Percentiles rank a stretch among this genome's conserved stretches.
Conservation (phyloP, 208 protist species). For the Wallacemonas sp. region DNA sequence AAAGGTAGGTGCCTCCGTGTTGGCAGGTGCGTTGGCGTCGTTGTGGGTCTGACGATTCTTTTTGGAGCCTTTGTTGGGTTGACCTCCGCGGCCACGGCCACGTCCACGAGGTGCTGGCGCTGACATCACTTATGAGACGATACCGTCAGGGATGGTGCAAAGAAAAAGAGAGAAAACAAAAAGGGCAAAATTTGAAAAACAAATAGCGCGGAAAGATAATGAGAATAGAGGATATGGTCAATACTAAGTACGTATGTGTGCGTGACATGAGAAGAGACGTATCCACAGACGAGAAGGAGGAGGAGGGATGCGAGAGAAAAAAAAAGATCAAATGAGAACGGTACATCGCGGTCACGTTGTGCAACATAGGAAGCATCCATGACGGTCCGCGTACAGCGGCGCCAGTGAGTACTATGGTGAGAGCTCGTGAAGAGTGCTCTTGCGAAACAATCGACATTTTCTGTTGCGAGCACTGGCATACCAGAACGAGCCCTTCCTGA, state of each 20-base stretch:
- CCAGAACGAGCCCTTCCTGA: too few relatives aligned
- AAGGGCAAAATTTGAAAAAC: background rate
- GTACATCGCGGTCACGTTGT: too few relatives aligned
- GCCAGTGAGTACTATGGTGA: too few relatives aligned
- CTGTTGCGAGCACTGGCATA: too few relatives aligned
- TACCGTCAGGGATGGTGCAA: background rate
- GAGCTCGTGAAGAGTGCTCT: too few relatives aligned
- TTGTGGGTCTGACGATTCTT: too few relatives aligned
- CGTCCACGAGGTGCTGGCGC: background rate
- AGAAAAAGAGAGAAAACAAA: background rate
- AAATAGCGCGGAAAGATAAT: background rate
- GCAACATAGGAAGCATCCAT: too few relatives aligned
- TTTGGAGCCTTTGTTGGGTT: background rate
- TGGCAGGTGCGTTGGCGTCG: background rate
- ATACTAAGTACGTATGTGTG: background rate
- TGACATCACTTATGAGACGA: background rate
- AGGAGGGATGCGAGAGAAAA: background rate
- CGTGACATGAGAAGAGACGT: background rate
- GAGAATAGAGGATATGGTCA: too few relatives aligned
- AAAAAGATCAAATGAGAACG: background rate
- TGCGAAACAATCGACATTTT: too few relatives aligned
- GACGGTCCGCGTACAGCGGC: too few relatives aligned
- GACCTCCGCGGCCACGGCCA: background rate
- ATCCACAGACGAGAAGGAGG: background rate
- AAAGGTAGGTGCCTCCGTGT: background rate